Evolutionary conservation across 1,284 basidiomycete species (phyloP), one percentile per base, ranked within the genome.

Genomic region (Nidula niveotomentosa): DNA sequence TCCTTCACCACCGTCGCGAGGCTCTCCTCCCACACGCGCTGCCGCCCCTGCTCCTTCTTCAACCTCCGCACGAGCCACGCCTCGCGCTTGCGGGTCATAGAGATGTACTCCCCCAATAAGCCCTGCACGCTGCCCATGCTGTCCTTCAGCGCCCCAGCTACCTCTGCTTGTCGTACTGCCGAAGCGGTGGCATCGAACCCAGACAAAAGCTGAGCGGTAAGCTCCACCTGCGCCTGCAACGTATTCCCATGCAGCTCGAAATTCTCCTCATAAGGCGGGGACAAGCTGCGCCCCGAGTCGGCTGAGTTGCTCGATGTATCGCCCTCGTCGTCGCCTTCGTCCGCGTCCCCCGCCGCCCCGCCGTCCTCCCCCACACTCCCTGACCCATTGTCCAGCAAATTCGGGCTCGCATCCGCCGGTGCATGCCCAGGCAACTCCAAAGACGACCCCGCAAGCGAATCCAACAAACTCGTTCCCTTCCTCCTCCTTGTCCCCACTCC

Each of bases 21-120:
- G 69, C 93, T 96, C 71, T 96, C 91, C 72, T 98, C 95, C 96
- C 96, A 98, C 17, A 96, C 78, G 35, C 77, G 81, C 65, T 91
- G 85, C 30, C 92, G 80, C 66, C 88, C 84, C 49, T 84, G 79
- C 66, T 97, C 94, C 17, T 79, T 77, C 60, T 79, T 77, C 12
- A 93, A 76, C 56, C 81, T 75, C 36, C 73, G 73, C 49, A 75
- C 74, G 75, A 88, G 93, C 85, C 90, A 98, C 46, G 83, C 79
- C 63, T 98, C 96, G n/a, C 96, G 81, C 52, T 91, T 88, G 48
- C 79, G 77, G 1, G 83, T 79, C 85, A 96, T 94, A 37, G 79
- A 70, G 5, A 87, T 73, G 63, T 92, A 94, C 56, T 91, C 86
- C 48, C 75, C 75, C 15, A 94, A 70, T 66, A 93, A 81, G 1